Percentiles rank a stretch among this genome's conserved stretches.
phyloP scores from a whole-genome alignment of 2,329 filamentous ascomycete species.

The Grosmannia huntii region DNA sequence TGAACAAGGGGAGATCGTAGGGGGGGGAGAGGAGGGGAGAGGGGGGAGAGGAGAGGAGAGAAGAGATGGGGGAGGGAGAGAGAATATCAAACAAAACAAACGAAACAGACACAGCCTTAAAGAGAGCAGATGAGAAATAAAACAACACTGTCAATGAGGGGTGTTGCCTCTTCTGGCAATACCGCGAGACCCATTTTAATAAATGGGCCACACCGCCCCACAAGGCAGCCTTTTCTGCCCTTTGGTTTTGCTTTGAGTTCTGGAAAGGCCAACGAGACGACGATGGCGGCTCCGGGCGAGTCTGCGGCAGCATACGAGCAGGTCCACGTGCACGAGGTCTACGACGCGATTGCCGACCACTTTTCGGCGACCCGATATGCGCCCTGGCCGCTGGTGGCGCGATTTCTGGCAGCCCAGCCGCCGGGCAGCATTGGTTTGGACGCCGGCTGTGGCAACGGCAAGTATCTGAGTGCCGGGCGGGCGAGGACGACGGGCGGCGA shows the following conservation, averaged over 20 bases:
- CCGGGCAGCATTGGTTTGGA: constrained; percentile 74
- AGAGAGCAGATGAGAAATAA: neutral
- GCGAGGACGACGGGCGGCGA: constrained; percentile 9
- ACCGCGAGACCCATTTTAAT: neutral
- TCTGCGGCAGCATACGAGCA: constrained; percentile 54
- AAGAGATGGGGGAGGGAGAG: neutral
- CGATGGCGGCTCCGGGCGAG: neutral
- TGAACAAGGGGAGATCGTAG: constrained; percentile 38
- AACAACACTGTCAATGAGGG: neutral
- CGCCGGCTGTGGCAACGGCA: constrained; percentile 53
- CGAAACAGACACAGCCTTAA: too few relatives aligned
- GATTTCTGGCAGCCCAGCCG: constrained; percentile 54
- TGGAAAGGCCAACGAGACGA: neutral
- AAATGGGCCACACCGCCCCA: neutral
- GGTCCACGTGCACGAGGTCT: constrained; percentile 80
- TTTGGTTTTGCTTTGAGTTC: too few relatives aligned
- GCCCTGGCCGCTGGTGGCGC: constrained; percentile 86
- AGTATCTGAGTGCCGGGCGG: neutral
- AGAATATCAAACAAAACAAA: neutral
- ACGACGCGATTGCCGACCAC: constrained; percentile 74
- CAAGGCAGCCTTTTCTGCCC: too few relatives aligned
- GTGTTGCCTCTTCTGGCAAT: neutral
- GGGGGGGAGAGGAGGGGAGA: constrained; percentile 6
- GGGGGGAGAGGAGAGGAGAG: neutral
- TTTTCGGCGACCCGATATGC: constrained; percentile 69